These are phyloP conservation scores for Salicornia ramosissima DNA, from an alignment of 148 eudicot genomes.

Conservation along the genomic window DNA sequence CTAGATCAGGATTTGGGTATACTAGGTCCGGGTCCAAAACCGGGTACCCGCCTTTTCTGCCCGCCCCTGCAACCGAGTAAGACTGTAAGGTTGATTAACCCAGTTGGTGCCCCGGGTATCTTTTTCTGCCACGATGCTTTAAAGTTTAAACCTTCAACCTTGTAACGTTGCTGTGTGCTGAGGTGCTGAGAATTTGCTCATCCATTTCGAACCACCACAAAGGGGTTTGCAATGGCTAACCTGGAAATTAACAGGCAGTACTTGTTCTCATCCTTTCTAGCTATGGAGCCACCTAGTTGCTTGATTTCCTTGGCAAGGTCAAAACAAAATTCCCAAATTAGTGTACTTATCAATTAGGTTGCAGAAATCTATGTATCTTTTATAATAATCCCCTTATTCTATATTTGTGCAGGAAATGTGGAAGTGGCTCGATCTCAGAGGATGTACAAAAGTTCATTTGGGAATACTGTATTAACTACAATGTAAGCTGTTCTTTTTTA, in stretches of 20 bases:
- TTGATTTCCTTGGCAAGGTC: constrained; percentile 61
- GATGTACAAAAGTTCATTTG: constrained; percentile 74
- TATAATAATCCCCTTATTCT: neutral
- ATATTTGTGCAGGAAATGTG: constrained; percentile 45
- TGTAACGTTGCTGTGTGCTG: no score
- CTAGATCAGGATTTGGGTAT: no score
- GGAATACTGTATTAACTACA: constrained; percentile 47
- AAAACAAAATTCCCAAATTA: neutral
- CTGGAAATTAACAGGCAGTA: constrained; percentile 25
- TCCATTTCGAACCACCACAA: constrained; percentile 19
- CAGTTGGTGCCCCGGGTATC: no score
- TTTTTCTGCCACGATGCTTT: no score
- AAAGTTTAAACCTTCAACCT: no score
- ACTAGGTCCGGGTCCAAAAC: no score
- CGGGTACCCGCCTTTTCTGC: no score
- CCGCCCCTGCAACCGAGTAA: no score
- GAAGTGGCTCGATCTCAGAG: constrained; percentile 58
- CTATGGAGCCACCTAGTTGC: constrained; percentile 72
- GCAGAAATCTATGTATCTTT: neutral
- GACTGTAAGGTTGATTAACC: no score
- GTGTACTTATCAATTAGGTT: neutral
- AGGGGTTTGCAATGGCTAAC: constrained; percentile 17
- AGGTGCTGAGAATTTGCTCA: neutral
- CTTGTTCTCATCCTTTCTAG: constrained; percentile 64
- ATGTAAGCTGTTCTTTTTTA: constrained; percentile 32